Conservation (phyloP, 2,329 filamentous ascomycete species). For the Alternaria brassicicola region DNA sequence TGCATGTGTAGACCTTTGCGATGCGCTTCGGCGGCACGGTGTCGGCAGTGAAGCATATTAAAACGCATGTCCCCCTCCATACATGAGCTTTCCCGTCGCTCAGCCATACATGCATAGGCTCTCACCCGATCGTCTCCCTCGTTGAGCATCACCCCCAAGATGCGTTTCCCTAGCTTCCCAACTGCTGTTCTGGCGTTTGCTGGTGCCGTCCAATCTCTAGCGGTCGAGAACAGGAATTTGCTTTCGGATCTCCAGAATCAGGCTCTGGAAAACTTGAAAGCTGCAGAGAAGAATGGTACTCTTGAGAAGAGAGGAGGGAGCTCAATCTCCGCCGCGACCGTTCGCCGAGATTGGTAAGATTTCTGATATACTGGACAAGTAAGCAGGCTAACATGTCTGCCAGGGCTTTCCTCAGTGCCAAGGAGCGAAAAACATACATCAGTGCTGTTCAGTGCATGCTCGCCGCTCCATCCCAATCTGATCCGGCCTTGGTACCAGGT, state of each 20-base stretch:
- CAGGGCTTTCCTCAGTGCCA: slow-evolving; percentile 1
- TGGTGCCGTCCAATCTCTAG: slow-evolving; percentile 9
- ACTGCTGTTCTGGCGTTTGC: slow-evolving; percentile 17
- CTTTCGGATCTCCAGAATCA: slow-evolving; percentile 21
- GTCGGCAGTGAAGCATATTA: slow-evolving; percentile 1
- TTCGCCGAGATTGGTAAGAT: slow-evolving; percentile 23
- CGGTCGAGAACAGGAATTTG: slow-evolving; percentile 11
- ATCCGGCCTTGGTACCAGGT: slow-evolving; percentile 22
- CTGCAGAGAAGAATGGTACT: slow-evolving; percentile 8
- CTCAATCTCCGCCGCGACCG: slow-evolving; percentile 13
- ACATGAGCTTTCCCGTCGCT: not conserved
- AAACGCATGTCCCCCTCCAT: not conserved
- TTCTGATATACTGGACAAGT: not conserved
- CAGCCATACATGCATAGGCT: not conserved
- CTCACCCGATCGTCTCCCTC: not conserved
- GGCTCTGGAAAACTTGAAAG: slow-evolving; percentile 18
- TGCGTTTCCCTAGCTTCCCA: slow-evolving; percentile 6
- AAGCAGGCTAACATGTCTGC: not conserved
- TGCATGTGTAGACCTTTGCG: slow-evolving; percentile 3
- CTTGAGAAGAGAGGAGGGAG: slow-evolving; percentile 9
- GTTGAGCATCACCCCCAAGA: not conserved
- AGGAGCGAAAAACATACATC: slow-evolving; percentile 27
- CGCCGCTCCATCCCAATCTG: slow-evolving; percentile 20
- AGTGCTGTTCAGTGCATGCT: slow-evolving; percentile 30
- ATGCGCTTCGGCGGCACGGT: not conserved